Evolutionary conservation across 306 rosid genomes (phyloP).

Genomic region (Styphnolobium japonicum): DNA sequence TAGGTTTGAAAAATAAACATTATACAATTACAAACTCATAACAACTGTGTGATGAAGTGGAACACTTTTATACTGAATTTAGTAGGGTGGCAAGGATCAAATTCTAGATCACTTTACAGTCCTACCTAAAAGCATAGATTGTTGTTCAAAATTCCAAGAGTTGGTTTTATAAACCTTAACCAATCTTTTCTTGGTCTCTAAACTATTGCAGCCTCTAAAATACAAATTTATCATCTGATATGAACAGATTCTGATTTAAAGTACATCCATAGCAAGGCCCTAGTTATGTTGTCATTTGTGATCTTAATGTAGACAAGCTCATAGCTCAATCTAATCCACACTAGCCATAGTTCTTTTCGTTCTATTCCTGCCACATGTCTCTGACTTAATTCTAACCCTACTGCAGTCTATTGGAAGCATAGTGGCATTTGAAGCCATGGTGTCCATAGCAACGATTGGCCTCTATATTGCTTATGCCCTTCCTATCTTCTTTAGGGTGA

Average conservation of each 20-base stretch:
- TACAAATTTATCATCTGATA: neutral
- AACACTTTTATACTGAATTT: neutral
- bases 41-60: neutral
- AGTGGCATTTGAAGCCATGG: constrained; percentile 96
- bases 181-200: neutral
- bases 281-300: neutral
- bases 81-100: neutral
- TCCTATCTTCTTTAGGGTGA: constrained; percentile 88
- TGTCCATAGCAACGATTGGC: constrained; percentile 88
- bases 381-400: constrained; percentile 20
- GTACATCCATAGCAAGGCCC: neutral
- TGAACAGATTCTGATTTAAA: neutral
- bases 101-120: neutral
- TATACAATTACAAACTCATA: neutral
- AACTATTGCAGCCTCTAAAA: neutral
- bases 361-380: neutral
- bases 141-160: too few species aligned
- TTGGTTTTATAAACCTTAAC: neutral
- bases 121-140: neutral
- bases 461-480: constrained; percentile 89
- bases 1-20: too few species aligned
- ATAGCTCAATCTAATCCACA: neutral
- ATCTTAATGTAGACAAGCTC: neutral
- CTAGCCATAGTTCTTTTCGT: neutral
- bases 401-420: constrained; percentile 94